Evolutionary conservation across 768 basidiomycete species (phyloP), one percentile per base, ranked within the genome.

Genomic region (Chlorophyllum brunneum): DNA sequence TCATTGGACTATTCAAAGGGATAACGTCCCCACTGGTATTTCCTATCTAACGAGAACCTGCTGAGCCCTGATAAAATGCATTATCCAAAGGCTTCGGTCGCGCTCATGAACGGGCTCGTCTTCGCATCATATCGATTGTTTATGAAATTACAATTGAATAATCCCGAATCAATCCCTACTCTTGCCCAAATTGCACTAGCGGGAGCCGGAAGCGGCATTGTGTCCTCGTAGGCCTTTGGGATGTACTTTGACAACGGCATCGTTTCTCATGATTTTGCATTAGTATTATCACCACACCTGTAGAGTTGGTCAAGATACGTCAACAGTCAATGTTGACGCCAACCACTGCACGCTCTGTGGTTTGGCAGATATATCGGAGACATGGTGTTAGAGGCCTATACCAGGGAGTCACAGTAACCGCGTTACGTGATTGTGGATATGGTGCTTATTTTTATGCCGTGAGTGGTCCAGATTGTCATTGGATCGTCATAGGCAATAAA

Each of bases 281-380:
- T 39, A 92, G 90, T 4, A 58, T 90, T 8, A 66, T 95, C 51
- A 88, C 90, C 2, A 85, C 88, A 1, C 92, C 93, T 0, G 88
- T 85, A 6, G 94, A 95, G 57, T 77, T 94, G 1, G 75, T 95
- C 70, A 95, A 95, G 74, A 91, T 94, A 64, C 79, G 86, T 29
- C 87, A 89, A 58, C 88, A 92, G 58, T 76, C 80, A 26, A 67
- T 78, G 48, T 64, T 81, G 42, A 61, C 70, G 40, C 65, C 69
- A 46, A 70, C 77, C 5, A 80, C 79, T 18, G 77, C 81, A 0
- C 61, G 71, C 8, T 67, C 72, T 18, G 76, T 93, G n/a, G 75
- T 81, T 2, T 64, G 71, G 37, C 65, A 74, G 44, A 83, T 93
- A 23, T 70, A 83, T 42, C 70, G 67, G 39, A 67, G 70, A 43